Base-by-base conservation (phyloP, 306 rosid genomes). In the Inga laurina region DNA sequence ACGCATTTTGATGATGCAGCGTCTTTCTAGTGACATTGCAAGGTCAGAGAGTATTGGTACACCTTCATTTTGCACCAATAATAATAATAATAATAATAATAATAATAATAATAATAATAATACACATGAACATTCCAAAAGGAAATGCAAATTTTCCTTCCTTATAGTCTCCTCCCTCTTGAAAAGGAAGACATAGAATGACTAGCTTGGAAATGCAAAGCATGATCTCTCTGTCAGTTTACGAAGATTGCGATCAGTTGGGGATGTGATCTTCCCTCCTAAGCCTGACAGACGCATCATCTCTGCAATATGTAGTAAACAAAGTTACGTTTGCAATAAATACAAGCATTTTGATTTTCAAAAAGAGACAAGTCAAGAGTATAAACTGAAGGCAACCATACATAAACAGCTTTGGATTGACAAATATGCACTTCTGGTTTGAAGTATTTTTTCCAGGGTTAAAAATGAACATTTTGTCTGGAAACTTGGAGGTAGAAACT, bases 271-370 rank as follows among this genome's bases (percentile, higher is more conserved):
- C 77, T 88, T 93, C 79, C 87, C 91, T 87, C 97, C 97, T 64
- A 82, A 81, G 71, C 92, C 95, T 61, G 88, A 86, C 74, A 84
- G 90, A 74, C 95, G 97, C 93, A 83, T 87, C 89, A 92, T 90
- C 88, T 93, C 98, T 95, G 97, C 86, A 87, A 79, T 61, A 85
- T 48, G 80, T 72, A 84, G 54, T 67, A 54, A 39, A 19, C 21
- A 81, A 41, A 7, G 57, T 88, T 72, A 86, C 54, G 78, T 75
- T 82, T 74, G 76, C 73, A 35, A 27, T 59, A 78, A 81, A 68
- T 18, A 69, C 39, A 18, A 22, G 75, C 35, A 27, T 70, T 80
- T n/a, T 52, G 72, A 80, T 72, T 74, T 78, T 44, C 82, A 59
- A 52, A 30, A 56, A 78, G 62, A 76, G 45, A n/a, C 37, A 84